Conservation (phyloP, 1,284 basidiomycete genomes). For the Boletus smithii region DNA sequence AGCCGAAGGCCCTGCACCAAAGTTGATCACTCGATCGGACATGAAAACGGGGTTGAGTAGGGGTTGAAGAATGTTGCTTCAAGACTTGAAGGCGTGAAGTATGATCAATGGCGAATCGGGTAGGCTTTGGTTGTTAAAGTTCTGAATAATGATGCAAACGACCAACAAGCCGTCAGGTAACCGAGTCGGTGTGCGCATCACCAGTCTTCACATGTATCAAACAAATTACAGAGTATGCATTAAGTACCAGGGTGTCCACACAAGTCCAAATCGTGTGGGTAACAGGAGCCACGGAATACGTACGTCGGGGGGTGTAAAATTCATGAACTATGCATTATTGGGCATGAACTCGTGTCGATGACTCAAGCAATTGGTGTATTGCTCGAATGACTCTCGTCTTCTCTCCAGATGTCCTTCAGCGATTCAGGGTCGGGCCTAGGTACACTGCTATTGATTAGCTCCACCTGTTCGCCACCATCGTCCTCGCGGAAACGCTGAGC, state of each 20-base stretch:
- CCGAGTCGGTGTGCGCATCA: no score
- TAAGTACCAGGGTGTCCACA: neutral
- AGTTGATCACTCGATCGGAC: conserved; percentile 67
- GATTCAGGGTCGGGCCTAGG: conserved; percentile 32
- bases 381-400: conserved; percentile 26
- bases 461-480: conserved; percentile 19
- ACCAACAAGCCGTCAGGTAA: no score
- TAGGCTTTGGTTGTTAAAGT: no score
- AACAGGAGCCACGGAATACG: neutral
- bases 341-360: neutral
- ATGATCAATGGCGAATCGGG: no score
- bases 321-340: neutral
- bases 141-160: no score
- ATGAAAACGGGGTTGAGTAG: conserved; percentile 11
- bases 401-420: conserved; percentile 37
- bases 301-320: neutral
- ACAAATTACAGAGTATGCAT: neutral
- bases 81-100: neutral
- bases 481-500: conserved; percentile 11
- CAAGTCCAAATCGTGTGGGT: neutral
- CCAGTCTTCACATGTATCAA: neutral
- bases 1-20: conserved; percentile 89
- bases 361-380: conserved; percentile 11
- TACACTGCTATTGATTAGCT: conserved; percentile 25
- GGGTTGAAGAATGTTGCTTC: neutral